phyloP scores from a whole-genome alignment of 495 filamentous ascomycete species.

The Aspergillus bertholletiae region DNA sequence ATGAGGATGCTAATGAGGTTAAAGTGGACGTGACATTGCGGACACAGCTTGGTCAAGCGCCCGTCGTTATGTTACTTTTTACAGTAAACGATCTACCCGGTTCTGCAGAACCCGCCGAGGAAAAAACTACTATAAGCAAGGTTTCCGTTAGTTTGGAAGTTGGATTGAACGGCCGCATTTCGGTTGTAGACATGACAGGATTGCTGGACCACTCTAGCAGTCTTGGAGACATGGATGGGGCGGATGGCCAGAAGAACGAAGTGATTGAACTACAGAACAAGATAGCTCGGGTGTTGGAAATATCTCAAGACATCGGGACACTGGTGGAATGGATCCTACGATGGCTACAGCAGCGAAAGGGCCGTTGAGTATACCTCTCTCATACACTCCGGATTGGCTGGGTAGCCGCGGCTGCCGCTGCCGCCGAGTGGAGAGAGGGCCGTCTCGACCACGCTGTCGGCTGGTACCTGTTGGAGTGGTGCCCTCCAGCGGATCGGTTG shows the following conservation, averaged over 20 bases:
- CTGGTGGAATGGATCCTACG: conserved; percentile 52
- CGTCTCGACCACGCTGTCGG: conserved; percentile 8
- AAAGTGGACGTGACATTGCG: conserved; percentile 44
- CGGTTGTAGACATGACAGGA: conserved; percentile 36
- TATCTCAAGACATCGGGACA: conserved; percentile 52
- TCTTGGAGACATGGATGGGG: conserved; percentile 16
- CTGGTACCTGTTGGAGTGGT: conserved; percentile 5
- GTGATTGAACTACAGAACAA: conserved; percentile 33
- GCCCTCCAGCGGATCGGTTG: not conserved
- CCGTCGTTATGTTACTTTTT: conserved; percentile 41
- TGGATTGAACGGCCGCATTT: conserved; percentile 57
- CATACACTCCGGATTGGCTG: conserved; percentile 7
- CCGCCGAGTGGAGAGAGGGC: conserved; percentile 17
- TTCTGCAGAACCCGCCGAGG: not conserved
- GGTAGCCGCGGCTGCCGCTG: conserved; percentile 5
- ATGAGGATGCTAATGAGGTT: conserved; percentile 21
- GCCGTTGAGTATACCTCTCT: conserved; percentile 9
- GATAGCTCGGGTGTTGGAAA: conserved; percentile 40
- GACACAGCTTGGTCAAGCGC: conserved; percentile 41
- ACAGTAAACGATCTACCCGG: conserved; percentile 19
- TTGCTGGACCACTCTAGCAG: conserved; percentile 19
- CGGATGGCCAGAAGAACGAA: conserved; percentile 23
- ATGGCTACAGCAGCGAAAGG: conserved; percentile 29
- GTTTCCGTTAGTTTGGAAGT: conserved; percentile 53
- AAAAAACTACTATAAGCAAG: conserved; percentile 11